These are phyloP conservation scores for Cicer judaicum DNA, from an alignment of 306 rosid genomes.

Conservation along the genomic window DNA sequence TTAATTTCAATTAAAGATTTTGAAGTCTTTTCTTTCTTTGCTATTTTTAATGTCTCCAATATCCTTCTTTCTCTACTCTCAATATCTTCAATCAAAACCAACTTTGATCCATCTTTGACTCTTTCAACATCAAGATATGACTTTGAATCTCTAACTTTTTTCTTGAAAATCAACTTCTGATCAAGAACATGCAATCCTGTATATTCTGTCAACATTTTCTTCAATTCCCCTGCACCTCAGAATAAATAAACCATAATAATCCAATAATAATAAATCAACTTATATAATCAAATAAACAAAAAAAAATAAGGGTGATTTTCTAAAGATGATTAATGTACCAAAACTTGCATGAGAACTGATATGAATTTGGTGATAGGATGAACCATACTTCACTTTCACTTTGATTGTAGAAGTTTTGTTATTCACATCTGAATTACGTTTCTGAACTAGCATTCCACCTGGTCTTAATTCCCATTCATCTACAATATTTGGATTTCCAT, in stretches of 20 bases:
- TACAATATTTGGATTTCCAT: not conserved
- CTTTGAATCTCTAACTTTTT: slow-evolving; percentile 79
- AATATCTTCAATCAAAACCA: slow-evolving; percentile 64
- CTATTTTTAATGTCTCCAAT: slow-evolving; percentile 53
- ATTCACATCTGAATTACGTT: slow-evolving; percentile 54
- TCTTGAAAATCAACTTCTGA: slow-evolving; percentile 77
- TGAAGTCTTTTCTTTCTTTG: slow-evolving; percentile 61
- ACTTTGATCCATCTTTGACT: slow-evolving; percentile 75
- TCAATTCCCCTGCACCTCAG: slow-evolving; percentile 78
- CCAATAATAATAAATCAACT: not conserved
- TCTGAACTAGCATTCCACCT: slow-evolving; percentile 91
- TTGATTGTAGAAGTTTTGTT: slow-evolving; percentile 50
- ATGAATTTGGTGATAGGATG: slow-evolving; percentile 59
- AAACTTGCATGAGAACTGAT: slow-evolving; percentile 83
- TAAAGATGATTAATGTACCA: slow-evolving; percentile 52
- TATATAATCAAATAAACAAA: not conserved
- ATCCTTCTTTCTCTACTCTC: slow-evolving; percentile 62
- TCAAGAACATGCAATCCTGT: slow-evolving; percentile 72
- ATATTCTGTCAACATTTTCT: slow-evolving; percentile 68
- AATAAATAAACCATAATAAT: not conserved
- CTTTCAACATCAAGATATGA: slow-evolving; percentile 70
- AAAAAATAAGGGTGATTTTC: not conserved
- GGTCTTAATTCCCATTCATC: slow-evolving; percentile 76
- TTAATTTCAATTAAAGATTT: slow-evolving; percentile 61
- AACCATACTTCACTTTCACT: slow-evolving; percentile 71